Evolutionary conservation across 2,329 filamentous ascomycete genomes (phyloP), one percentile per base, ranked within the genome.

Genomic region (Sclerotinia borealis): DNA sequence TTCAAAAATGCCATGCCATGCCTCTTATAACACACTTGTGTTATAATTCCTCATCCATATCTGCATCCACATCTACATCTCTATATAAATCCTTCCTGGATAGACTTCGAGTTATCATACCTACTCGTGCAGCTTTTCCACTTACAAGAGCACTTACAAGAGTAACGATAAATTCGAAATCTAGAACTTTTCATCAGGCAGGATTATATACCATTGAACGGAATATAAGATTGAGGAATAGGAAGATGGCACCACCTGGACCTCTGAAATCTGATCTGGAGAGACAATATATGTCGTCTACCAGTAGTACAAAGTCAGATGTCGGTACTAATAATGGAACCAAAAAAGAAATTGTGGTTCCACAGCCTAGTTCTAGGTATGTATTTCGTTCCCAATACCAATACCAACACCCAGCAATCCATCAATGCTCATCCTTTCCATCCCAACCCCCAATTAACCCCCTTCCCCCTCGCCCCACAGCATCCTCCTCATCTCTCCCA

Each of bases 401-500:
- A n/a, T n/a, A n/a, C n/a, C n/a, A n/a, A n/a, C n/a, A n/a, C n/a
- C n/a, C n/a, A n/a, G n/a, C n/a, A n/a, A n/a, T n/a, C n/a, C n/a
- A n/a, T n/a, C n/a, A n/a, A 22, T 45, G 15, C 11, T n/a, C 1
- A 10, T 34, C 19, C 27, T 1, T 59, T 27, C 27, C 36, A 63
- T 43, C 29, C 60, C 65, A 65, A 41, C 3, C n/a, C 13, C 4
- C 27, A 13, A 22, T 17, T 29, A 49, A 48, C 50, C 66, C 50
- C 55, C 41, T 36, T n/a, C 11, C 13, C 50, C 66, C 50, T 55
- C 41, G 34, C 22, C 11, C 13, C 54, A 66, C 64, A 96, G 91
- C 69, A 86, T 98, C 52, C 72, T 98, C 39, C 82, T 98, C 17
- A 80, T 99, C 54, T 97, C 95, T 0, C 89, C 92, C 0, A 81